A percentile compares a stretch with the other conserved stretches of the same genome.
Conservation (phyloP, 2,329 filamentous ascomycete species). For the Calonectria honghensis region DNA sequence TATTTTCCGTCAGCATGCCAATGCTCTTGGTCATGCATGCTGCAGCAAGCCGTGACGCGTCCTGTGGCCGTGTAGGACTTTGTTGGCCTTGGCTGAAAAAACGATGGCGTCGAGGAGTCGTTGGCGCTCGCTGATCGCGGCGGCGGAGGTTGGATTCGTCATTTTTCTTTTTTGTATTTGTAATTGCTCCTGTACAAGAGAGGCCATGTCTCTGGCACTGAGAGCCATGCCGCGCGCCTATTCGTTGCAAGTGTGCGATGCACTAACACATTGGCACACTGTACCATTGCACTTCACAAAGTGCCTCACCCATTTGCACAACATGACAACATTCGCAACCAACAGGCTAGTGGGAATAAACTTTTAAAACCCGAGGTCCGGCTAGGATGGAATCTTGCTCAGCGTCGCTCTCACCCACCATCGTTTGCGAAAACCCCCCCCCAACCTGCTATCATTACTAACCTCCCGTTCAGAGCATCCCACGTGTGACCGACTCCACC, state of each 20-base stretch:
- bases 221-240: not conserved
- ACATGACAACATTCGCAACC: not conserved
- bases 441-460: conserved; percentile 26
- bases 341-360: conserved; percentile 2
- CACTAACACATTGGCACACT: not conserved
- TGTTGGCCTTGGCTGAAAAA: not conserved
- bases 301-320: not conserved
- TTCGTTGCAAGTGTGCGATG: not conserved
- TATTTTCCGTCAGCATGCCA: not conserved
- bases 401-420: conserved; percentile 24
- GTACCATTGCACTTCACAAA: not conserved
- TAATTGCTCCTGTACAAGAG: not conserved
- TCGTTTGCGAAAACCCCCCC: conserved; percentile 14
- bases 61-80: conserved; percentile 4
- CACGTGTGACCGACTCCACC: conserved; percentile 27
- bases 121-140: not conserved
- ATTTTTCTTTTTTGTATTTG: not conserved
- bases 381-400: conserved; percentile 1
- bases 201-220: not conserved
- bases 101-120: not conserved
- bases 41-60: conserved; percentile 3
- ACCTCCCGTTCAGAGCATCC: conserved; percentile 32
- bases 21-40: not conserved
- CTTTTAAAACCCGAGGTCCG: conserved; percentile 12
- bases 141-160: not conserved